Conservation (phyloP, 768 basidiomycete genomes). For the Hygrophorus pudorinus region DNA sequence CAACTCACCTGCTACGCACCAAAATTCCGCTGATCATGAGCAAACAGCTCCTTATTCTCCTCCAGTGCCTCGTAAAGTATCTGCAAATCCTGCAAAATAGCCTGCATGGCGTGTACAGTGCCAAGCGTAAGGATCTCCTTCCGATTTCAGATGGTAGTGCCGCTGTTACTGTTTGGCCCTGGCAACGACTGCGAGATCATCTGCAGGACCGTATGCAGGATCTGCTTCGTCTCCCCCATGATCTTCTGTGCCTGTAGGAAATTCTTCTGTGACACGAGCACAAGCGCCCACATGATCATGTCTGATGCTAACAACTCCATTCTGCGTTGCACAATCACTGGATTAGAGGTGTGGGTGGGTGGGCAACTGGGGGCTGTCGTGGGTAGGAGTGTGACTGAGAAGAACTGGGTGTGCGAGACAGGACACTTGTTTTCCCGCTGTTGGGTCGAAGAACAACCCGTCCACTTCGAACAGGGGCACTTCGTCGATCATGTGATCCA, state of each 20-base stretch:
- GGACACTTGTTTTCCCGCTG: conserved; percentile 72
- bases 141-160: conserved; percentile 54
- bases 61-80: conserved; percentile 78
- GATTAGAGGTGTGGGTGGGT: conserved; percentile 63
- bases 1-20: conserved; percentile 84
- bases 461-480: conserved; percentile 95
- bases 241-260: conserved; percentile 86
- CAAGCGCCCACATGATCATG: conserved; percentile 92
- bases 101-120: conserved; percentile 74
- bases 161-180: conserved; percentile 35
- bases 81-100: conserved; percentile 83
- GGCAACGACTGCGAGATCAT: conserved; percentile 69
- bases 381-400: conserved; percentile 87
- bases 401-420: conserved; percentile 88
- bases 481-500: conserved; percentile 96
- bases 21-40: conserved; percentile 88
- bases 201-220: conserved; percentile 84
- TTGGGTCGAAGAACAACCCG: conserved; percentile 90
- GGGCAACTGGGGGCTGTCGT: no score
- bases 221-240: conserved; percentile 83
- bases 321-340: conserved; percentile 82
- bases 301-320: conserved; percentile 97
- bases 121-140: conserved; percentile 66
- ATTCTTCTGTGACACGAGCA: conserved; percentile 87
- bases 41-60: conserved; percentile 87